Base-by-base conservation (phyloP, 352 stramenopile genomes). In the Globisporangium camurandrum region DNA sequence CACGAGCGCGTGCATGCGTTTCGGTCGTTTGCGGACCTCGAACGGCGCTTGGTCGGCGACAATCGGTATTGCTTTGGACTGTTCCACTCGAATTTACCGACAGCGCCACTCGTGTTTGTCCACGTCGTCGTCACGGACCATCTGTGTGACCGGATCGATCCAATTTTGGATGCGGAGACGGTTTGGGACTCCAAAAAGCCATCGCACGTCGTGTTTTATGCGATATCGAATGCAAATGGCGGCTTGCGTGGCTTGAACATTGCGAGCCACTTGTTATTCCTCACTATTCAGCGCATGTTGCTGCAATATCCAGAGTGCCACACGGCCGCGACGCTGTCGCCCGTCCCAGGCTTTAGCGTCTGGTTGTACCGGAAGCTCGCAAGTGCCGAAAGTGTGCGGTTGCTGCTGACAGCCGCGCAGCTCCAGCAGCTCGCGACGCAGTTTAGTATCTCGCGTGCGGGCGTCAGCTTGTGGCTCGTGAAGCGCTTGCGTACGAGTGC, bases 201-300 rank as follows among this genome's bases (percentile, higher is more conserved):
- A 5, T 83, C 79, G 14, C 82, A 93, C 49, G 77, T 86, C n/a
- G 75, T 93, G 36, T 93, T 91, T 44, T 93, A 93, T 47, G 84
- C 82, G 17, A 85, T 93, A 14, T 90, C 77, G 2, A 93, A 85
- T 47, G 71, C 80, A 19, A 89, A 93, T 55, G 56, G 58, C 17
- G 82, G 82, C 14, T 66, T 93, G n/a, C 77, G 76, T 0, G 82
- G 82, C 33, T 51, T 93, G 22, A 93, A 93, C 49, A 84, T 87
- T 1, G 82, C 77, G 19, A 90, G 77, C 24, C 82, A 93, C 23
- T 57, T 93, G 48, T 55, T 93, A 17, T 93, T 93, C 40, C 58
- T 91, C 27, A 90, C 82, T 9, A 91, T 93, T 40, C 72, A 88
- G 41, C 75, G 75, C 31, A 83, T 89, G 72, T 77, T 50, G 40